Percentiles rank a stretch among this genome's conserved stretches.
These are phyloP conservation scores for Colletotrichum kahawae DNA, from an alignment of 2,329 filamentous ascomycete genomes.

Conservation along the genomic window DNA sequence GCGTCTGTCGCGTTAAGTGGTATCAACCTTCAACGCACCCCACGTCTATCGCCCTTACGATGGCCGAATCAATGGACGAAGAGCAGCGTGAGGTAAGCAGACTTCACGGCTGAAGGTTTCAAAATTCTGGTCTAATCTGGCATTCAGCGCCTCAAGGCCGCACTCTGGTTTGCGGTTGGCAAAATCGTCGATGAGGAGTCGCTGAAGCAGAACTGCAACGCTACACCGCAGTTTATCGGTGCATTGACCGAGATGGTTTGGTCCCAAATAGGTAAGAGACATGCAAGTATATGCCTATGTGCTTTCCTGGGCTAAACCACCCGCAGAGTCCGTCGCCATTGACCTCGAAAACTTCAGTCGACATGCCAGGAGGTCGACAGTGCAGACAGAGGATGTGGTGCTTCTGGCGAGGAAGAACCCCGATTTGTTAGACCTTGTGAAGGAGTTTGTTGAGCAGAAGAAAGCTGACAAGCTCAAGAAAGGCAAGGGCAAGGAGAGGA, in stretches of 20 bases:
- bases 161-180: constrained; percentile 83
- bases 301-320: background rate
- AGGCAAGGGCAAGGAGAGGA: constrained; percentile 11
- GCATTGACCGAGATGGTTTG: constrained; percentile 87
- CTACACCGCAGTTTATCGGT: constrained; percentile 90
- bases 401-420: constrained; percentile 87
- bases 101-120: rapidly evolving
- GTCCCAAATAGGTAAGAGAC: constrained; percentile 75
- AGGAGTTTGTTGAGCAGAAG: constrained; percentile 67
- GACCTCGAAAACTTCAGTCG: constrained; percentile 65
- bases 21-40: background rate
- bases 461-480: constrained; percentile 46
- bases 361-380: constrained; percentile 80
- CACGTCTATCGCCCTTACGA: constrained; percentile 21
- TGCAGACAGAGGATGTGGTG: constrained; percentile 87
- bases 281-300: background rate
- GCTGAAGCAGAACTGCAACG: constrained; percentile 75
- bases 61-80: constrained; percentile 37
- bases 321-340: constrained; percentile 58
- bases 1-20: constrained; percentile 23
- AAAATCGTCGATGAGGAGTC: constrained; percentile 90
- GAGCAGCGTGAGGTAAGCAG: constrained; percentile 42
- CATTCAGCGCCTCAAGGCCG: constrained; percentile 77
- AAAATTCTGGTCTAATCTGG: background rate
- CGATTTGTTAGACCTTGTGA: constrained; percentile 78